A percentile compares a stretch with the other conserved stretches of the same genome.
Evolutionary conservation across 1,284 basidiomycete genomes (phyloP).

Genomic region (Singerocomus inundabilis): DNA sequence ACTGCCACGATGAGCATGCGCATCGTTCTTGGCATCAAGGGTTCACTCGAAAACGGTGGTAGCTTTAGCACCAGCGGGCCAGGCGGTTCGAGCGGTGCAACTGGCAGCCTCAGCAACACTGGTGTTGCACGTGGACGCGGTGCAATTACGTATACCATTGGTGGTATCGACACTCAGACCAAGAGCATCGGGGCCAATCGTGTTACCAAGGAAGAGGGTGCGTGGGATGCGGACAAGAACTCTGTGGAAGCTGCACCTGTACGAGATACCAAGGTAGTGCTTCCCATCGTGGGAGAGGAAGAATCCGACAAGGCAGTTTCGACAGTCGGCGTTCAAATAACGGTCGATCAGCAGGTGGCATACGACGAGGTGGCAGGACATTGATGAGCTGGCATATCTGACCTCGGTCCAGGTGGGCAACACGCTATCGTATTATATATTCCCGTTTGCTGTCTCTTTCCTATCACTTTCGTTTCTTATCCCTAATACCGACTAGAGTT

Average conservation of each 20-base stretch:
- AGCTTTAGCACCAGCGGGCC: conserved; percentile 56
- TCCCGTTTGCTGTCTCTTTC: background rate
- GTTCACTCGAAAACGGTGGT: conserved; percentile 65
- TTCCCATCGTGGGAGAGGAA: conserved; percentile 33
- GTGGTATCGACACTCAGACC: conserved; percentile 47
- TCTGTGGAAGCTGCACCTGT: conserved; percentile 38
- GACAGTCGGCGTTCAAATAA: conserved; percentile 50
- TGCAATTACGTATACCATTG: conserved; percentile 61
- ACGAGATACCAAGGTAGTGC: conserved; percentile 45
- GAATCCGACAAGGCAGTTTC: conserved; percentile 24
- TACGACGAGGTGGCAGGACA: conserved; percentile 39
- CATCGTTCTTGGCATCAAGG: conserved; percentile 76
- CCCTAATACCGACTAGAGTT: conserved; percentile 1
- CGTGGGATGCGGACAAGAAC: conserved; percentile 51
- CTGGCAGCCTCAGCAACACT: conserved; percentile 35
- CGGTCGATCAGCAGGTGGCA: conserved; percentile 52
- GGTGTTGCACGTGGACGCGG: conserved; percentile 37
- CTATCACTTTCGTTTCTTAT: background rate
- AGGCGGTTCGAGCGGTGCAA: conserved; percentile 38
- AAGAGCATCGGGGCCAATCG: conserved; percentile 44
- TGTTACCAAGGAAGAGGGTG: conserved; percentile 28
- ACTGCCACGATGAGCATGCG: conserved; percentile 82
- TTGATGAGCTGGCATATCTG: conserved; percentile 11
- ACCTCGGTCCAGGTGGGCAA: background rate
- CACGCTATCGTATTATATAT: background rate